These are phyloP conservation scores for Aspergillus aculeatinus DNA, from an alignment of 2,329 filamentous ascomycete genomes.

Conservation along the genomic window DNA sequence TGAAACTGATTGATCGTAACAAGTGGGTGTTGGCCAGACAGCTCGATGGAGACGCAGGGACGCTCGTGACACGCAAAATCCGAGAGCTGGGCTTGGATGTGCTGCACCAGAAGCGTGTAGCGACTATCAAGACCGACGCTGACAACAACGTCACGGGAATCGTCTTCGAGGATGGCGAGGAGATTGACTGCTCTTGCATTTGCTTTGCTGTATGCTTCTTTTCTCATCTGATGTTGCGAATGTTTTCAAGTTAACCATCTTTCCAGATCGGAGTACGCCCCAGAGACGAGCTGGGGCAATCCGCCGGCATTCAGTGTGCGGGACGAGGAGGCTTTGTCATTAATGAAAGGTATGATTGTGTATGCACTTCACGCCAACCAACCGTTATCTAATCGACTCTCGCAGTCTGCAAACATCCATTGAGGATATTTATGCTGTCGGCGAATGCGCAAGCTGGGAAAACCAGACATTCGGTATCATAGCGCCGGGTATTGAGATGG, in stretches of 20 bases:
- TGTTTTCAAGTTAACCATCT: conserved; percentile 4
- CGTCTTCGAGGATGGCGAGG: conserved; percentile 75
- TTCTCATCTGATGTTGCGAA: neutral
- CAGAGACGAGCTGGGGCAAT: conserved; percentile 71
- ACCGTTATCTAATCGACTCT: neutral
- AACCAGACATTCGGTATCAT: conserved; percentile 86
- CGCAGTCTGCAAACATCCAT: conserved; percentile 65
- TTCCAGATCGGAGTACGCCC: conserved; percentile 72
- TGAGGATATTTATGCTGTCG: conserved; percentile 78
- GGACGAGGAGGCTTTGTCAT: conserved; percentile 70
- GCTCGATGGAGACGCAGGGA: conserved; percentile 76
- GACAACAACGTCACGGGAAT: conserved; percentile 70
- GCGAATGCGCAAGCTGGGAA: conserved; percentile 88
- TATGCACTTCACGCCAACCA: neutral
- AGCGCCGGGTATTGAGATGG: conserved; percentile 88
- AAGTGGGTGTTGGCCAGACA: conserved; percentile 80
- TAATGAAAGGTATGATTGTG: conserved; percentile 35
- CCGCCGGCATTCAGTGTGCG: conserved; percentile 69
- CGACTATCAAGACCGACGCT: conserved; percentile 66
- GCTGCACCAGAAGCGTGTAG: conserved; percentile 72
- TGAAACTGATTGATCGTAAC: conserved; percentile 79
- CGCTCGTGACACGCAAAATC: conserved; percentile 79
- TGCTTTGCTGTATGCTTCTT: conserved; percentile 67
- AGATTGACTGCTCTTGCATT: conserved; percentile 73
- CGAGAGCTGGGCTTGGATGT: conserved; percentile 76